Evolutionary conservation across 73 alveolate species (phyloP).

Genomic region (Paramecium primaurelia): DNA sequence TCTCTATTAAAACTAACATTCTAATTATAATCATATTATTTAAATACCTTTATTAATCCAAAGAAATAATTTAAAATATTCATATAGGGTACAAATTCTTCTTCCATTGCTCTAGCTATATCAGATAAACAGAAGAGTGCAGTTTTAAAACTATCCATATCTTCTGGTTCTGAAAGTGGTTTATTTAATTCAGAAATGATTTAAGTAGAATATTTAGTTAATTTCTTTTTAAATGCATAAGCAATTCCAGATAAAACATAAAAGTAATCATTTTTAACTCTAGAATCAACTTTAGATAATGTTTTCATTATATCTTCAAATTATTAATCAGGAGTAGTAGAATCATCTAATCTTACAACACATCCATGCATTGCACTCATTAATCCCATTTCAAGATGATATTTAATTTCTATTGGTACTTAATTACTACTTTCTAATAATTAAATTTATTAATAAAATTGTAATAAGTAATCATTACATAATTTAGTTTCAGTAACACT

Average conservation of each 20-base stretch:
- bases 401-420: background rate
- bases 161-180: conserved; percentile 23
- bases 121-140: conserved; percentile 37
- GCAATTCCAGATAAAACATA: conserved; percentile 17
- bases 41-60: background rate
- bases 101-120: conserved; percentile 37
- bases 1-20: conserved; percentile 29
- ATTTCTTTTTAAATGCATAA: background rate
- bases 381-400: conserved; percentile 14
- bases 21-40: background rate
- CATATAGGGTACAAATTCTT: conserved; percentile 9
- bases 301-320: background rate
- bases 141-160: conserved; percentile 14
- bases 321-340: background rate
- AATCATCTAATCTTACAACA: conserved; percentile 11
- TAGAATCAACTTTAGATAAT: background rate
- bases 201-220: background rate
- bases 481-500: background rate
- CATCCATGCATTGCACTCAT: conserved; percentile 45
- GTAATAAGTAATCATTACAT: background rate
- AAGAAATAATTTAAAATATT: background rate
- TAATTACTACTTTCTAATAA: background rate
- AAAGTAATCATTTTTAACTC: background rate
- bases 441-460: background rate
- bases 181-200: background rate